Conservation (phyloP, 2,329 filamentous ascomycete genomes). For the Waltergamsia citrina region DNA sequence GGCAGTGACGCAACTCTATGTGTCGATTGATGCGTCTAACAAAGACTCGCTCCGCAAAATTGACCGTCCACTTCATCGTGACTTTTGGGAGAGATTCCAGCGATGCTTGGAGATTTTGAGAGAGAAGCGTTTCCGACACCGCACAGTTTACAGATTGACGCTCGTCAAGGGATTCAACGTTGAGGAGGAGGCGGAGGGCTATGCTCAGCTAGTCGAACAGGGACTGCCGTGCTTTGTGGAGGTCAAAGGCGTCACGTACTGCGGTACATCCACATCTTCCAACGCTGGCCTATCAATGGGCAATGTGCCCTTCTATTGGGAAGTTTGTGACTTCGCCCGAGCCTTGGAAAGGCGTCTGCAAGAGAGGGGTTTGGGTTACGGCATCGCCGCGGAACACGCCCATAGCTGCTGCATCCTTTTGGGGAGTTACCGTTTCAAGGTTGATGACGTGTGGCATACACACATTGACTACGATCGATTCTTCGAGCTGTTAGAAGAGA, state of each 20-base stretch:
- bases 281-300: slow-evolving; percentile 89
- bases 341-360: slow-evolving; percentile 62
- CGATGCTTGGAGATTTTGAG: slow-evolving; percentile 83
- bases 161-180: slow-evolving; percentile 98
- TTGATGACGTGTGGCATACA: slow-evolving; percentile 78
- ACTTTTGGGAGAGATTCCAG: slow-evolving; percentile 96
- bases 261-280: slow-evolving; percentile 77
- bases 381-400: slow-evolving; percentile 88
- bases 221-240: slow-evolving; percentile 89
- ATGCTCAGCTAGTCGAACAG: slow-evolving; percentile 78
- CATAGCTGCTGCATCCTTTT: slow-evolving; percentile 90
- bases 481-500: slow-evolving; percentile 72
- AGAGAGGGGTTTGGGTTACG: slow-evolving; percentile 67
- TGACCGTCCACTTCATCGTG: slow-evolving; percentile 83
- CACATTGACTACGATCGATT: slow-evolving; percentile 85
- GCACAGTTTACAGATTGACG: slow-evolving; percentile 89
- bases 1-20: slow-evolving; percentile 90
- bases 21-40: slow-evolving; percentile 92
- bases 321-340: slow-evolving; percentile 74
- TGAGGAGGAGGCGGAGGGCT: slow-evolving; percentile 84
- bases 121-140: slow-evolving; percentile 72
- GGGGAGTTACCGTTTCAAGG: slow-evolving; percentile 70
- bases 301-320: slow-evolving; percentile 93
- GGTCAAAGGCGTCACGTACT: slow-evolving; percentile 95
- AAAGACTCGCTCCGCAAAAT: slow-evolving; percentile 79